Percentiles rank a stretch among this genome's conserved stretches.
Evolutionary conservation across 192 early-diverging fungal genomes (phyloP).

Genomic region (Funneliformis geosporum): DNA sequence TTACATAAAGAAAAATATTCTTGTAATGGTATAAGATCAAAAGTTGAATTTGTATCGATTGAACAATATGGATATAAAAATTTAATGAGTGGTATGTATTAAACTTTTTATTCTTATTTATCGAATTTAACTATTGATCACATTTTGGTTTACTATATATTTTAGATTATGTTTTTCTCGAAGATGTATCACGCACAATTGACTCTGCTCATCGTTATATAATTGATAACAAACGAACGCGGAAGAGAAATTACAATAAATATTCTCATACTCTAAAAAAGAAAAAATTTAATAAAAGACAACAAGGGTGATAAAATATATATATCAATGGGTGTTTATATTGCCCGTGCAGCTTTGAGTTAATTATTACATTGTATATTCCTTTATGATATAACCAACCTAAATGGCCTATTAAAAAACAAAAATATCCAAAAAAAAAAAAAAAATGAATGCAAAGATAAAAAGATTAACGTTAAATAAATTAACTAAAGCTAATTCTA

Average conservation of each 20-base stretch:
- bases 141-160: neutral
- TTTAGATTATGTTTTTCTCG: slow-evolving; percentile 27
- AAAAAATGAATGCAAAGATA: neutral
- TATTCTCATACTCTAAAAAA: neutral
- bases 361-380: neutral
- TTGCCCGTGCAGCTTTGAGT: neutral
- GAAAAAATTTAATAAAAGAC: neutral
- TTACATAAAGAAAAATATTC: slow-evolving; percentile 15
- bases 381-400: neutral
- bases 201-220: slow-evolving; percentile 5
- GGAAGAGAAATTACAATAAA: neutral
- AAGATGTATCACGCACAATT: slow-evolving; percentile 8
- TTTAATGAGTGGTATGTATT: slow-evolving; percentile 14
- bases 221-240: neutral
- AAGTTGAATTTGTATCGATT: neutral
- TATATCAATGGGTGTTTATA: too few relatives aligned
- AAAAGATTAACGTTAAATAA: neutral
- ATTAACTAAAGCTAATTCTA: neutral
- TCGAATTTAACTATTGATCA: neutral
- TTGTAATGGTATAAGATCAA: slow-evolving; percentile 21
- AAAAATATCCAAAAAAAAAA: neutral
- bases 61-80: slow-evolving; percentile 29
- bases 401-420: neutral
- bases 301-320: too few relatives aligned
- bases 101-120: neutral